These are phyloP conservation scores for Adansonia digitata DNA, from an alignment of 345 rosid species.

Conservation along the genomic window DNA sequence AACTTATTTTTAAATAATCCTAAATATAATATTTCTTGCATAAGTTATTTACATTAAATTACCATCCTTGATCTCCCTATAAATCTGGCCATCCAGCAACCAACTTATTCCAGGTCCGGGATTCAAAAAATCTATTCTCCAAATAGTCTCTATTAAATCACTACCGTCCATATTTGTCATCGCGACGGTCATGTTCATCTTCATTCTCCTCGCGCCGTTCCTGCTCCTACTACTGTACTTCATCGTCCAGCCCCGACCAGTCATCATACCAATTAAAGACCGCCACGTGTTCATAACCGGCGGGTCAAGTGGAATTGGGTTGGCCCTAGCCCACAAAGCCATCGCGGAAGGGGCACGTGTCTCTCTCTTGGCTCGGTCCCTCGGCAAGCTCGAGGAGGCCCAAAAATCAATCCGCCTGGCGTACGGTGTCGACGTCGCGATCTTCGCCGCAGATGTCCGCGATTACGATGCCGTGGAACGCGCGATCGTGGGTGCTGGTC, in stretches of 20 bases:
- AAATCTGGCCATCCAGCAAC: neutral
- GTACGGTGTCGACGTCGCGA: constrained; percentile 63
- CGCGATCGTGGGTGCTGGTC: constrained; percentile 52
- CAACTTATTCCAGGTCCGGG: neutral
- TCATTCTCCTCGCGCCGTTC: neutral
- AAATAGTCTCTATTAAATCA: neutral
- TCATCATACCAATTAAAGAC: constrained; percentile 27
- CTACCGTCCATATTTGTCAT: neutral
- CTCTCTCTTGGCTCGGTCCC: constrained; percentile 67
- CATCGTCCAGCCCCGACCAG: constrained; percentile 54
- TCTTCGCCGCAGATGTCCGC: constrained; percentile 68
- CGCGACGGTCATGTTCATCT: neutral
- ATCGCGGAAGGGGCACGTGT: constrained; percentile 67
- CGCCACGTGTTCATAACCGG: constrained; percentile 90
- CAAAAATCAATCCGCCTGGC: constrained; percentile 47
- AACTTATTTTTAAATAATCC: neutral
- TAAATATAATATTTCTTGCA: neutral
- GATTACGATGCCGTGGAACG: constrained; percentile 50
- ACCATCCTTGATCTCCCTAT: neutral
- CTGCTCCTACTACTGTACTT: constrained; percentile 27
- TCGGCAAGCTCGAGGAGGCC: constrained; percentile 63
- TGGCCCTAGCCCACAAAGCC: constrained; percentile 62
- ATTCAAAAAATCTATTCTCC: neutral
- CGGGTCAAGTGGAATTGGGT: constrained; percentile 87
- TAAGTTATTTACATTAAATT: too few species aligned